phyloP scores from a whole-genome alignment of 345 rosid genomes.

The Corchorus olitorius region DNA sequence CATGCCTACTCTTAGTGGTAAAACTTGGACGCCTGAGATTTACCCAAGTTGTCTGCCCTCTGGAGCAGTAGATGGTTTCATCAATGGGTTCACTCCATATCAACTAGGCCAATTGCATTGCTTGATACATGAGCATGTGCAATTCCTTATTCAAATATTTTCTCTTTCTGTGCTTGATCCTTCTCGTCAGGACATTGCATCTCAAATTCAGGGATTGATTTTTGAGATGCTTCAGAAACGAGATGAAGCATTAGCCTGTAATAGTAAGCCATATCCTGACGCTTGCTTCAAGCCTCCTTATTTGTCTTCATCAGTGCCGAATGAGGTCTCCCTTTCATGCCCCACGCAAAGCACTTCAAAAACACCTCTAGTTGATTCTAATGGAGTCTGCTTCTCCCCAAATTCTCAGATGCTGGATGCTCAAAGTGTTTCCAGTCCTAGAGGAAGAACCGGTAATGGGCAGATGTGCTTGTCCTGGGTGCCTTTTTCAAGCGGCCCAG shows the following conservation, averaged over 20 bases:
- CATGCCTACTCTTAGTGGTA: constrained; percentile 32
- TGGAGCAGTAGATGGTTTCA: constrained; percentile 34
- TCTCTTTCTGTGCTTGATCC: constrained; percentile 78
- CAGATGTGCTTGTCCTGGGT: constrained; percentile 45
- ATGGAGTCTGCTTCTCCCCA: constrained; percentile 16
- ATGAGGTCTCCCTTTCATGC: constrained; percentile 27
- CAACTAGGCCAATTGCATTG: constrained; percentile 80
- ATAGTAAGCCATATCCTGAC: constrained; percentile 56
- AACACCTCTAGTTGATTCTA: constrained; percentile 25
- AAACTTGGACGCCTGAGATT: constrained; percentile 32
- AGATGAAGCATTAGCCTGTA: constrained; percentile 50
- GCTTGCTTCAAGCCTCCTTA: constrained; percentile 47
- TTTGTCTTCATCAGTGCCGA: constrained; percentile 42
- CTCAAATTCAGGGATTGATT: constrained; percentile 70
- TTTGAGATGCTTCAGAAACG: constrained; percentile 66
- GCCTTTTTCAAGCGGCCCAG: constrained; percentile 43
- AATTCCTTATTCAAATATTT: constrained; percentile 86
- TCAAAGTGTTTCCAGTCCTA: constrained; percentile 23
- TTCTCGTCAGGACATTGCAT: constrained; percentile 65
- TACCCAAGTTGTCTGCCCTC: constrained; percentile 27
- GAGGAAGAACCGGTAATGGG: constrained; percentile 20
- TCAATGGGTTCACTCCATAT: constrained; percentile 60
- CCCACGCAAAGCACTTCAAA: constrained; percentile 25
- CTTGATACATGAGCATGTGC: constrained; percentile 82
- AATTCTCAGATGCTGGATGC: constrained; percentile 30